Evolutionary conservation across 23 red algal genomes (phyloP), one percentile per base, ranked within the genome.

Genomic region (Gracilaria domingensis): DNA sequence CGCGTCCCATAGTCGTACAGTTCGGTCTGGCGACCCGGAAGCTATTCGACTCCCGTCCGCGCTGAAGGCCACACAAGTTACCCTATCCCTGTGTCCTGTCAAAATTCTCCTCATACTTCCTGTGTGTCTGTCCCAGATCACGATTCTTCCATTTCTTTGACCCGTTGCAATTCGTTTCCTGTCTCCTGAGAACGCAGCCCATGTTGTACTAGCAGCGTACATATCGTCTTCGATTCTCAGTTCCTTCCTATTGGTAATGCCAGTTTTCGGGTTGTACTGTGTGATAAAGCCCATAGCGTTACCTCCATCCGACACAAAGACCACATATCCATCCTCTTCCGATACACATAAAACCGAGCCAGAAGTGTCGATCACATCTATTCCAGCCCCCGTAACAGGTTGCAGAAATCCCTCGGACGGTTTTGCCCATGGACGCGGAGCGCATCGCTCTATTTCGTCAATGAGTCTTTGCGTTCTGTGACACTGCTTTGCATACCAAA

Each of bases 401-500:
- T 73, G 36, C 67, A 73, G 24, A 32, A 73, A 73, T 26, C 67
- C 67, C 4, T 17, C 35, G 16, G 67, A 73, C 2, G 67, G 9
- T 47, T 20, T 39, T 21, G 26, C 67, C 67, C 67, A 73, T 73
- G 67, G 67, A 3, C 40, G 18, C 67, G 67, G 67, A 17, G 67
- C 67, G 26, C 26, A 32, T 21, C 36, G 4, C 21, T 73, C 67
- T 26, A 73, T 29, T 20, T 73, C 40, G 13, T 73, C 18, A 32
- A 73, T 47, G 67, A 73, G 32, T 47, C 67, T 17, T 47, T 32
- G 35, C 40, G 67, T 73, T 26, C 67, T 73, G 40, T 32, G 2
- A 26, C 67, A 73, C 24, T 73, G 67, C 35, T 39, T 30, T 26
- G 67, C 67, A 73, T 8, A 73, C 67, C 8, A 73, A n/a, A n/a